These are phyloP conservation scores for Eurotiales sp. DNA, from an alignment of 2,329 filamentous ascomycete species.

Conservation along the genomic window DNA sequence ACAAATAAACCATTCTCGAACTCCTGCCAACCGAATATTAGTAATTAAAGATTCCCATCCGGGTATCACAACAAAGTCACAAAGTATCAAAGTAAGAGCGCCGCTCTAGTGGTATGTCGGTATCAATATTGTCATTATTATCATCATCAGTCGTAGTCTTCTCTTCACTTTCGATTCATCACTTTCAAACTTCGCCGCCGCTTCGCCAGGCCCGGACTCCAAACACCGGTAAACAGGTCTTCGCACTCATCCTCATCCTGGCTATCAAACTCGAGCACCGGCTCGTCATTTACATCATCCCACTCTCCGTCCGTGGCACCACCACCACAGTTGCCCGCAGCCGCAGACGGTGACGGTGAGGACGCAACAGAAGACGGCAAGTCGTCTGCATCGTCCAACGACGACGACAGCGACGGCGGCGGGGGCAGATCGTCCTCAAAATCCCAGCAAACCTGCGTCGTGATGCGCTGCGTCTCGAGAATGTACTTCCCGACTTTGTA, in stretches of 20 bases:
- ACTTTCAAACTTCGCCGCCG: constrained; percentile 39
- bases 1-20: too few relatives aligned
- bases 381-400: not conserved
- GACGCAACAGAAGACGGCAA: not conserved
- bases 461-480: constrained; percentile 57
- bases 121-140: not conserved
- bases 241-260: constrained; percentile 66
- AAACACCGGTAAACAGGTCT: constrained; percentile 60
- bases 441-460: constrained; percentile 52
- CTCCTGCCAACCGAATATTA: not conserved
- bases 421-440: constrained; percentile 19
- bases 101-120: not conserved
- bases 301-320: not conserved
- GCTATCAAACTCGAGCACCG: constrained; percentile 53
- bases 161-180: constrained; percentile 22
- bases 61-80: constrained; percentile 10
- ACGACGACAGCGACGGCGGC: not conserved
- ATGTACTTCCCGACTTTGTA: constrained; percentile 68
- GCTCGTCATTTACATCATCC: not conserved
- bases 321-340: not conserved
- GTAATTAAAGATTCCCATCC: not conserved
- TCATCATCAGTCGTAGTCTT: too few relatives aligned
- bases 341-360: not conserved
- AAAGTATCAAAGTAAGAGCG: not conserved
- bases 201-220: constrained; percentile 54